These are phyloP conservation scores for Alternaria brassicicola DNA, from an alignment of 2,329 filamentous ascomycete species.

Conservation along the genomic window DNA sequence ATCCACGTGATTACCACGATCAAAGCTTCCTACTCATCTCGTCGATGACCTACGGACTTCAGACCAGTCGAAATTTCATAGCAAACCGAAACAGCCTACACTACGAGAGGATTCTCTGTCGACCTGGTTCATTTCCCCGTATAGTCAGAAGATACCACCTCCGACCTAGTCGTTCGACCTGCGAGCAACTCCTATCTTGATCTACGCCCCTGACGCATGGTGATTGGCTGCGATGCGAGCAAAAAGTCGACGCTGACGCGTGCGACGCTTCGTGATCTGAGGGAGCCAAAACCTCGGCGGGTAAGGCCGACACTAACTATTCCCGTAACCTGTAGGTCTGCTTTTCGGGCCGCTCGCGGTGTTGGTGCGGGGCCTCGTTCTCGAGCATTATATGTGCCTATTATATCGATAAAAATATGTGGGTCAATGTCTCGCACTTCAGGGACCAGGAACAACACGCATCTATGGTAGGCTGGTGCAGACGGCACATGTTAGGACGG, in stretches of 20 bases:
- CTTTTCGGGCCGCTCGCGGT: slow-evolving; percentile 2
- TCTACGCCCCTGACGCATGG: neutral
- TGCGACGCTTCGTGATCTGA: neutral
- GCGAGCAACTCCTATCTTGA: neutral
- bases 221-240: neutral
- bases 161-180: neutral
- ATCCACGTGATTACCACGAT: neutral
- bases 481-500: neutral
- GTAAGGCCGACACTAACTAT: neutral
- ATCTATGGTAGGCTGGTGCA: neutral
- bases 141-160: neutral
- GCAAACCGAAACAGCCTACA: neutral
- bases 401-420: neutral
- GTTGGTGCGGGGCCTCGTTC: neutral
- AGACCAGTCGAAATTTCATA: neutral
- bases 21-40: neutral
- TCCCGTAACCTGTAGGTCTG: slow-evolving; percentile 1
- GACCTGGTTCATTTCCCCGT: neutral
- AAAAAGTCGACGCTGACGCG: slow-evolving; percentile 4
- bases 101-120: neutral
- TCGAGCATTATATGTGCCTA: neutral
- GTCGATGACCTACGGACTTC: neutral
- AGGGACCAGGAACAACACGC: neutral
- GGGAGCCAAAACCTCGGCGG: neutral
- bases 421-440: neutral